phyloP scores from a whole-genome alignment of 352 stramenopile genomes.

The Hyphochytrium catenoides region DNA sequence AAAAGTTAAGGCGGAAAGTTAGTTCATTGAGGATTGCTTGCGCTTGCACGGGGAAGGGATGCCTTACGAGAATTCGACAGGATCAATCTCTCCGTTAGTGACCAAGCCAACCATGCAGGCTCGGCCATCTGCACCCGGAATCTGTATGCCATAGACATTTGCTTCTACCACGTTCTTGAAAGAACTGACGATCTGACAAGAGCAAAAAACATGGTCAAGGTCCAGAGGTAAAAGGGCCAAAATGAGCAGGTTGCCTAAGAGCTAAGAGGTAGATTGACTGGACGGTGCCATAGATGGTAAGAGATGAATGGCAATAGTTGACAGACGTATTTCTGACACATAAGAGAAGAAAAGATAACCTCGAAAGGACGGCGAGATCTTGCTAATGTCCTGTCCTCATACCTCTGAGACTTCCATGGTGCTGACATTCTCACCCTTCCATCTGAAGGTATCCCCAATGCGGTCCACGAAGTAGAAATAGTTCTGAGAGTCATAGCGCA shows the following conservation, averaged over 20 bases:
- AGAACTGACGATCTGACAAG: constrained; percentile 11
- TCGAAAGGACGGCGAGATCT: too few relatives aligned
- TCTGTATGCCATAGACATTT: constrained; percentile 41
- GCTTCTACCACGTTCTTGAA: constrained; percentile 15
- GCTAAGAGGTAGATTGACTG: too few relatives aligned
- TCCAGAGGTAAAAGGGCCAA: too few relatives aligned
- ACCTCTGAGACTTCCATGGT: constrained; percentile 64
- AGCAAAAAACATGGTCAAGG: constrained; percentile 36
- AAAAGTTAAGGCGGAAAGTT: constrained; percentile 19
- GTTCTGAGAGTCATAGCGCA: constrained; percentile 33
- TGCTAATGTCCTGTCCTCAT: too few relatives aligned
- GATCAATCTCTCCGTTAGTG: too few relatives aligned
- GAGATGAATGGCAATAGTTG: too few relatives aligned
- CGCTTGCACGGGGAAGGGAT: constrained; percentile 7
- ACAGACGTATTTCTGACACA: too few relatives aligned
- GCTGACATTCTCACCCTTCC: constrained; percentile 77
- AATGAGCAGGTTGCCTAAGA: too few relatives aligned
- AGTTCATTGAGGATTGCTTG: constrained; percentile 21
- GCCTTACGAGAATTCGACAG: not conserved
- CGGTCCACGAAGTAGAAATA: constrained; percentile 72
- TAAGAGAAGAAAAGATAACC: too few relatives aligned
- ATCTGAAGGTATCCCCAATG: constrained; percentile 74
- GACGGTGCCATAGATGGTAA: too few relatives aligned
- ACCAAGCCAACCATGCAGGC: constrained; percentile 60
- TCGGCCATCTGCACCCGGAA: constrained; percentile 41